Percentiles rank a stretch among this genome's conserved stretches.
These are phyloP conservation scores for Thermomyces lanuginosus DNA, from an alignment of 2,329 filamentous ascomycete genomes.

Conservation along the genomic window DNA sequence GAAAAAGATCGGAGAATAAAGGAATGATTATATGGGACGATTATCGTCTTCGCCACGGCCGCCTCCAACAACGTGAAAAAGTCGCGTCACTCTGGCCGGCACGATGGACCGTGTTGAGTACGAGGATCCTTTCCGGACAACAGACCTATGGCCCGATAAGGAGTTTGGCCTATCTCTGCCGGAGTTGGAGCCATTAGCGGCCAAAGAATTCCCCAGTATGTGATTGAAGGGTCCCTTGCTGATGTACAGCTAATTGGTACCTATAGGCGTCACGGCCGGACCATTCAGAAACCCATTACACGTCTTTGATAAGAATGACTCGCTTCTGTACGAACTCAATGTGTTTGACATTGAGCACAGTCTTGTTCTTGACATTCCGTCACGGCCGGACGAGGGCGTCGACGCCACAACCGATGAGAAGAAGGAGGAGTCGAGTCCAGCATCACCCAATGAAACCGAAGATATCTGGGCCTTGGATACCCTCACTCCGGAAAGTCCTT, in stretches of 20 bases:
- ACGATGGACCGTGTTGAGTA: too few relatives aligned
- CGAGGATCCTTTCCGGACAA: constrained; percentile 20
- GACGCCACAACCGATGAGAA: constrained; percentile 8
- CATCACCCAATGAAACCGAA: constrained; percentile 6
- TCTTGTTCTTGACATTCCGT: constrained; percentile 9
- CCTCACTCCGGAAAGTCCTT: constrained; percentile 7
- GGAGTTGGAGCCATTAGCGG: too few relatives aligned
- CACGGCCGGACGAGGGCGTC: constrained; percentile 10
- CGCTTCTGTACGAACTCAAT: constrained; percentile 18
- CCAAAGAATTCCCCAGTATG: constrained; percentile 18
- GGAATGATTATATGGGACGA: too few relatives aligned
- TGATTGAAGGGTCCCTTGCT: constrained; percentile 4
- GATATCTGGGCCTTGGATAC: constrained; percentile 22
- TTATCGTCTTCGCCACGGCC: too few relatives aligned
- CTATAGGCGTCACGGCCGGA: constrained; percentile 13
- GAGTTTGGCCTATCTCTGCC: too few relatives aligned
- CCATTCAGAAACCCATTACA: constrained; percentile 12
- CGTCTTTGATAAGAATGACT: constrained; percentile 11
- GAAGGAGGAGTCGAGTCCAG: constrained; percentile 4
- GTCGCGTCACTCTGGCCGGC: too few relatives aligned
- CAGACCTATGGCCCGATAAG: constrained; percentile 22
- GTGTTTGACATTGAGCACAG: constrained; percentile 14
- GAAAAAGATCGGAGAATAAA: too few relatives aligned
- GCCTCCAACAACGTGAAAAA: too few relatives aligned
- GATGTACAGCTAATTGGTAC: too few relatives aligned